These are phyloP conservation scores for Quercus rubra DNA, from an alignment of 306 rosid species.

Conservation along the genomic window DNA sequence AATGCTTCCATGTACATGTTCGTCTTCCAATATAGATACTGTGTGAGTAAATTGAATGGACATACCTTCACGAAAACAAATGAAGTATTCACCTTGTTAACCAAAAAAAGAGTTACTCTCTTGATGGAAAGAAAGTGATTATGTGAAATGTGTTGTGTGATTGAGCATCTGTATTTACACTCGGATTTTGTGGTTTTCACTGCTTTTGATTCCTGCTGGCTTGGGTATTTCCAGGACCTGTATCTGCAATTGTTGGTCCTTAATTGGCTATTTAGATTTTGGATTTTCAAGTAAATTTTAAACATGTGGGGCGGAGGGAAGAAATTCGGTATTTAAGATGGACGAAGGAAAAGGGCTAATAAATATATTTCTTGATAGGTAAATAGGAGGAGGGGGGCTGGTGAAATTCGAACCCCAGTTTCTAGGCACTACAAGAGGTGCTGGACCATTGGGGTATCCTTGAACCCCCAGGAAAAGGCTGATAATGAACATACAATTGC, in stretches of 20 bases:
- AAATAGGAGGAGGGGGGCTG: too few species aligned
- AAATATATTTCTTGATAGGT: too few species aligned
- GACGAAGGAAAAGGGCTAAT: too few species aligned
- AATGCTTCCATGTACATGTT: background rate
- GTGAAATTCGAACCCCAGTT: too few species aligned
- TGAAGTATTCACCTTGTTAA: background rate
- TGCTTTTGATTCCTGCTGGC: background rate
- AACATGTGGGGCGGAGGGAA: background rate
- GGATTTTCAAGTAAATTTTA: background rate
- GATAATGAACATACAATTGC: too few species aligned
- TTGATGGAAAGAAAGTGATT: background rate
- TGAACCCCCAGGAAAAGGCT: too few species aligned
- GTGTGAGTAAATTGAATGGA: background rate
- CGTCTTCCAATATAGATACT: background rate
- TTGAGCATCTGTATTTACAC: background rate
- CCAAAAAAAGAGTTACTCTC: background rate
- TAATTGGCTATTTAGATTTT: background rate
- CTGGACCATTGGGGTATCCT: too few species aligned
- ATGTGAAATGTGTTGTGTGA: background rate
- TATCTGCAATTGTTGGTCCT: background rate
- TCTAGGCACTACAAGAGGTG: too few species aligned
- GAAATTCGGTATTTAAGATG: too few species aligned
- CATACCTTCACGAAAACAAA: background rate
- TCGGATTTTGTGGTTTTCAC: background rate
- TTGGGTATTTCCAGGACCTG: background rate